Conservation (phyloP, 2,329 filamentous ascomycete species). For the Magnaporthiopsis rhizophila region DNA sequence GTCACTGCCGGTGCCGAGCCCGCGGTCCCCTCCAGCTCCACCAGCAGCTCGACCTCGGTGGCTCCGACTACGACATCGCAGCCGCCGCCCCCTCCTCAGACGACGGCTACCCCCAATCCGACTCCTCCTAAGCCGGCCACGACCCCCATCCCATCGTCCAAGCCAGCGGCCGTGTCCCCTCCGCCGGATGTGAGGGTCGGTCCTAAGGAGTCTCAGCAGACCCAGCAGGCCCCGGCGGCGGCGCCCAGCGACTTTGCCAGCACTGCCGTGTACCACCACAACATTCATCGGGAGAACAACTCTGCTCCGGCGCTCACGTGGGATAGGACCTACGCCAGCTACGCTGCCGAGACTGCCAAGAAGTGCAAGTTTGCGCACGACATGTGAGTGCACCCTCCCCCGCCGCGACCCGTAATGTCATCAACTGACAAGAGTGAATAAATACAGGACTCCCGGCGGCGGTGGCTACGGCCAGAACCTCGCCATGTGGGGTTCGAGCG, state of each 20-base stretch:
- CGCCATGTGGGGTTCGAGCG: constrained; percentile 49
- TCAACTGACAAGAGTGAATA: not conserved
- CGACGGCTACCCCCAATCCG: constrained; percentile 5
- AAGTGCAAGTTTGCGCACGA: constrained; percentile 69
- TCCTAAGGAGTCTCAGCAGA: constrained; percentile 7
- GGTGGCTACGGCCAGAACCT: constrained; percentile 88
- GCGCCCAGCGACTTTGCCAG: constrained; percentile 21
- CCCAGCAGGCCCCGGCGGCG: constrained; percentile 9
- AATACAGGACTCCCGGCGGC: constrained; percentile 41
- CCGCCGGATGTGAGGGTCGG: constrained; percentile 6
- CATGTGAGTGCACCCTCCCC: constrained; percentile 47
- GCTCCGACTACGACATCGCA: constrained; percentile 17
- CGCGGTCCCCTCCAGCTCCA: constrained; percentile 10
- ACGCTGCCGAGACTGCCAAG: constrained; percentile 55
- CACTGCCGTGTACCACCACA: constrained; percentile 65
- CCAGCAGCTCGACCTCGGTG: constrained; percentile 8
- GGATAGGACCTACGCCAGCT: constrained; percentile 54
- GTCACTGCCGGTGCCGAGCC: constrained; percentile 26
- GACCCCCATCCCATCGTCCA: not conserved
- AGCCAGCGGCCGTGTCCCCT: not conserved
- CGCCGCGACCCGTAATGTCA: not conserved
- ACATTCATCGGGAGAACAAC: constrained; percentile 79
- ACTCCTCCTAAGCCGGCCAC: not conserved
- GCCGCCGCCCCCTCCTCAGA: constrained; percentile 14
- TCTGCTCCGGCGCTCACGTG: constrained; percentile 58